phyloP scores from a whole-genome alignment of 2,329 filamentous ascomycete species.

The Lasiodiplodia hormozganensis region DNA sequence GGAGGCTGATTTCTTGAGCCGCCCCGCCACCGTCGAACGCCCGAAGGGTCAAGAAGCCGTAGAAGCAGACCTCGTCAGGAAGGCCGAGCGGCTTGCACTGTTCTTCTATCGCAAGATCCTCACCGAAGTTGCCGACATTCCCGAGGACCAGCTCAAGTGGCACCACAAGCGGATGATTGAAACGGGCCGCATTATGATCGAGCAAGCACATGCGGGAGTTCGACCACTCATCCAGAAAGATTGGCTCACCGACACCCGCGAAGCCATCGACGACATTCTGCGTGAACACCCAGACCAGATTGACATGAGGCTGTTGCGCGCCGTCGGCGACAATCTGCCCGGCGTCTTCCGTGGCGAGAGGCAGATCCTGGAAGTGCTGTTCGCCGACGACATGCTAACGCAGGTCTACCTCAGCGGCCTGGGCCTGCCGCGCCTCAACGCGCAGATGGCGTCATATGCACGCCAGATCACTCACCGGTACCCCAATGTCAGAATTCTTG shows the following conservation, averaged over 20 bases:
- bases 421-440: background rate
- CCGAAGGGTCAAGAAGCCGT: background rate
- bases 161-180: background rate
- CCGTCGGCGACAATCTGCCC: slow-evolving; percentile 2
- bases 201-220: background rate
- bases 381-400: background rate
- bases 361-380: background rate
- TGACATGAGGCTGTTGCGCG: background rate
- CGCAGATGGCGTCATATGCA: background rate
- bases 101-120: background rate
- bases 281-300: background rate
- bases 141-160: background rate
- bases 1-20: background rate
- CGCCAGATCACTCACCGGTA: slow-evolving; percentile 3
- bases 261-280: background rate
- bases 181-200: background rate
- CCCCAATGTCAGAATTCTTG: slow-evolving; percentile 19
- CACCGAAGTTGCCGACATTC: background rate
- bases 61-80: background rate
- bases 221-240: background rate
- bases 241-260: slow-evolving; percentile 1
- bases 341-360: background rate
- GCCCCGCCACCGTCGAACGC: background rate
- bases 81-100: background rate
- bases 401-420: background rate